Evolutionary conservation across 495 filamentous ascomycete species (phyloP), one percentile per base, ranked within the genome.

Genomic region (Thermothielavioides terrestris): DNA sequence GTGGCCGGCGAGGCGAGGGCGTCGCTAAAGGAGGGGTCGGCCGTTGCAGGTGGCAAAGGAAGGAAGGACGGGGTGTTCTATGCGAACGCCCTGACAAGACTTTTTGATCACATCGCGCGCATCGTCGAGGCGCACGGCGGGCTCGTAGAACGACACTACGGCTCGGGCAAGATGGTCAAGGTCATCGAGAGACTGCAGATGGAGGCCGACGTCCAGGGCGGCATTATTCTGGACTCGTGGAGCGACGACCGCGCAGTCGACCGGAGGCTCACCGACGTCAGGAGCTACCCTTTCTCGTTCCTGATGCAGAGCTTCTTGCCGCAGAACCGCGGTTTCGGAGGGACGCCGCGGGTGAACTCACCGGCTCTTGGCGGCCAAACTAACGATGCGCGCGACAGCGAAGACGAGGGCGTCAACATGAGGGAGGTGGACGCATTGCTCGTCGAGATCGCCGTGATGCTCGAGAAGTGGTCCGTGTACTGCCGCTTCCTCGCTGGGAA

Each of bases 101-200:
- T 98, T 32, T 97, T 98, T 67, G 92, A 97, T 64, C 91, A 98
- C 68, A 91, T 98, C 55, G 92, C 94, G 3, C 85, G 90, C 60
- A 95, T 98, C 55, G 82, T 97, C 25, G 92, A 95, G 60, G 83
- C 84, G 9, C 92, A 98, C 64, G 85, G 89, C 7, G 79, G 78
- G 1, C 73, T 98, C 18, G 89, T 98, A 2, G 91, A 95, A 68
- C 81, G 85, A 34, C 91, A 97, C 67, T 98, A 98, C 62, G 92
- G 92, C 1, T 67, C 72, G 17, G 85, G 91, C 28, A 89, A 84
- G 70, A 97, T 97, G 94, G 79, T 85, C n/a, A 89, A 82, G 59
- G 94, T 98, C 46, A 89, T 97, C 61, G 89, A 96, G 68, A 77
- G 88, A 43, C 68, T 98, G 39, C 94, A 98, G 66, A 75, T 90